A percentile compares a stretch with the other conserved stretches of the same genome.
Conservation (phyloP, 2,329 filamentous ascomycete genomes). For the Plenodomus biglobosus region DNA sequence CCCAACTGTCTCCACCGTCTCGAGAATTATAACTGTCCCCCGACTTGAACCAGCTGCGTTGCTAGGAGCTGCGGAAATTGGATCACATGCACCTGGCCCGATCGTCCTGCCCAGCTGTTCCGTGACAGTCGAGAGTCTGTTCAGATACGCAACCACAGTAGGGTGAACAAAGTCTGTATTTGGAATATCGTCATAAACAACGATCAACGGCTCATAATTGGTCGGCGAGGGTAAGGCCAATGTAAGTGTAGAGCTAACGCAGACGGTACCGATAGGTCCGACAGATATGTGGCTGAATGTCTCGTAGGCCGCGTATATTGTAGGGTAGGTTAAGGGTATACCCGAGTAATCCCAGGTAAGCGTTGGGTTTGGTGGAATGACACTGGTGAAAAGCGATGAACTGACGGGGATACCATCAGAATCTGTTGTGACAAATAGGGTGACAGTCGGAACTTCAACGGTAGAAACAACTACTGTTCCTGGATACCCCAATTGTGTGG, state of each 20-base stretch:
- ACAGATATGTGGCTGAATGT: constrained; percentile 34
- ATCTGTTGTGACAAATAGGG: constrained; percentile 27
- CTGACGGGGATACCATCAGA: constrained; percentile 12
- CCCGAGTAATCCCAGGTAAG: constrained; percentile 34
- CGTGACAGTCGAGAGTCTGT: constrained; percentile 29
- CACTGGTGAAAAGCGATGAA: constrained; percentile 13
- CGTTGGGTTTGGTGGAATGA: constrained; percentile 14
- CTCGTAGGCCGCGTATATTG: constrained; percentile 34
- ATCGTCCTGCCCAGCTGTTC: constrained; percentile 35
- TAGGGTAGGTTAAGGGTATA: constrained; percentile 36
- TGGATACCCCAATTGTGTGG: constrained; percentile 32
- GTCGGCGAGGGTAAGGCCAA: constrained; percentile 34
- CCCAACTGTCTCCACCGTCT: neutral
- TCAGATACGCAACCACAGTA: constrained; percentile 34
- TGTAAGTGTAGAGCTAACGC: constrained; percentile 15
- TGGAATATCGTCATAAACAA: constrained; percentile 21
- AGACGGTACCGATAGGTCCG: constrained; percentile 21
- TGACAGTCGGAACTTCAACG: constrained; percentile 15
- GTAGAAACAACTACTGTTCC: constrained; percentile 26
- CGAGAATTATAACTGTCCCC: constrained; percentile 9
- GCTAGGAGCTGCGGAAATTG: constrained; percentile 18
- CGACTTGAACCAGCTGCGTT: constrained; percentile 6
- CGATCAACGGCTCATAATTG: constrained; percentile 26
- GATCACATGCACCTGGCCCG: constrained; percentile 36
- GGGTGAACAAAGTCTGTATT: constrained; percentile 27